A percentile compares a stretch with the other conserved stretches of the same genome.
Evolutionary conservation across 495 filamentous ascomycete genomes (phyloP).

Genomic region (Penicillium ucsense): DNA sequence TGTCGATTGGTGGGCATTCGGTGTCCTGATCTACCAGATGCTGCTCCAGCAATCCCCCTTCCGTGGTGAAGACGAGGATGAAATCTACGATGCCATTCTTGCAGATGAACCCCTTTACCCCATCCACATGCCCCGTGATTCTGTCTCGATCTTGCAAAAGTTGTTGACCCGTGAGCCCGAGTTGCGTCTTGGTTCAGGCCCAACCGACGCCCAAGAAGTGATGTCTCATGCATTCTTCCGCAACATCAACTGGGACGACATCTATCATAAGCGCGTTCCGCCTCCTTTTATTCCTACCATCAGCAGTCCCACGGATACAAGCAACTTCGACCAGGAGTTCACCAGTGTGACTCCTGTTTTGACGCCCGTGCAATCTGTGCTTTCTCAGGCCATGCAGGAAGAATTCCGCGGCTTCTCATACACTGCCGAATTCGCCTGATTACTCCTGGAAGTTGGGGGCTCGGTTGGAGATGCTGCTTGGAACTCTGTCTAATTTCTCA

Average conservation of each 20-base stretch:
- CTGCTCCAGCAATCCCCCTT: constrained; percentile 97
- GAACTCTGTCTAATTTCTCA: not conserved
- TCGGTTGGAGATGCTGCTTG: too few relatives aligned
- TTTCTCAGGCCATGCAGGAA: constrained; percentile 98
- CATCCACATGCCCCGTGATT: constrained; percentile 98
- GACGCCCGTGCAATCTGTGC: constrained; percentile 92
- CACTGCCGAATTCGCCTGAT: constrained; percentile 60
- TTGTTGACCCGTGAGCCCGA: constrained; percentile 93
- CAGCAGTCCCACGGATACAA: constrained; percentile 86
- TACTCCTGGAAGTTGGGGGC: too few relatives aligned
- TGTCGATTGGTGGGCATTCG: constrained; percentile 99
- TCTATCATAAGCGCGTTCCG: constrained; percentile 85
- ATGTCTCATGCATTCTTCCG: constrained; percentile 99
- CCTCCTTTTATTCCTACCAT: constrained; percentile 88
- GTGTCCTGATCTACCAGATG: constrained; percentile 99
- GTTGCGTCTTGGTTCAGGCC: constrained; percentile 80
- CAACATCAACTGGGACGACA: constrained; percentile 97
- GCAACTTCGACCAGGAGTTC: constrained; percentile 98
- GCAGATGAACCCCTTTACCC: constrained; percentile 97
- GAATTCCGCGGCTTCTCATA: constrained; percentile 99
- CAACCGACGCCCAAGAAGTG: constrained; percentile 96
- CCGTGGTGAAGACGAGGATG: constrained; percentile 97
- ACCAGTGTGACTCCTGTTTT: constrained; percentile 97
- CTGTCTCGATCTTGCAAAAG: constrained; percentile 96
- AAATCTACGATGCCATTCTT: constrained; percentile 99